Conservation (phyloP, 2,329 filamentous ascomycete genomes). For the Byssothecium circinans region DNA sequence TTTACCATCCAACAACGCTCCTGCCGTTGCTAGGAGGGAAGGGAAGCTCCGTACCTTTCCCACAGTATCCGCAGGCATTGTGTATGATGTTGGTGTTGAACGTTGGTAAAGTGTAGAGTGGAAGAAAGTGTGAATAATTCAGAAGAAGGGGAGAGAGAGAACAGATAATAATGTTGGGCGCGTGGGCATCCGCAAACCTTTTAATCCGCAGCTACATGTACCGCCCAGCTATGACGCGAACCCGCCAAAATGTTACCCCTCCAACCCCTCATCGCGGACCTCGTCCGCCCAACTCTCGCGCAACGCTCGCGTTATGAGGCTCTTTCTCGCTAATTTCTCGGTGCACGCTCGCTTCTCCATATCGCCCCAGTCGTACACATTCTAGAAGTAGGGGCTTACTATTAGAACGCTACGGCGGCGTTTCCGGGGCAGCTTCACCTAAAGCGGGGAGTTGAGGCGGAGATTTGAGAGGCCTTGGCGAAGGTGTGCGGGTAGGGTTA, state of each 20-base stretch:
- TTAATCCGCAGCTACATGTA: constrained; percentile 2
- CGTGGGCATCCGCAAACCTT: constrained; percentile 27
- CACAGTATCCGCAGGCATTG: constrained; percentile 57
- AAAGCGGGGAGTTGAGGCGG: constrained; percentile 3
- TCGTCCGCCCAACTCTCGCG: constrained; percentile 24
- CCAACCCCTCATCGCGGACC: constrained; percentile 18
- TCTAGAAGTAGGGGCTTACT: too few species aligned
- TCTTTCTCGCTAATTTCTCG: constrained; percentile 28
- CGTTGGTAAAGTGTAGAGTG: constrained; percentile 1
- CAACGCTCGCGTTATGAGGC: constrained; percentile 28
- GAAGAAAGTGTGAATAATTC: constrained; percentile 12
- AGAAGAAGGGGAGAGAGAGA: background rate
- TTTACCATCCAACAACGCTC: constrained; percentile 9
- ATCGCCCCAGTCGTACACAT: background rate
- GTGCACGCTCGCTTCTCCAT: constrained; percentile 5
- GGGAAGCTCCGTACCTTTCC: constrained; percentile 52
- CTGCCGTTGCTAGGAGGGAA: constrained; percentile 6
- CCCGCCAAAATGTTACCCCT: constrained; percentile 21
- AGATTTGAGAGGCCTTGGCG: constrained; percentile 10
- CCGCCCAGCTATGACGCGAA: too few species aligned
- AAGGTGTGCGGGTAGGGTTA: constrained; percentile 10
- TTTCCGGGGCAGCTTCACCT: constrained; percentile 8
- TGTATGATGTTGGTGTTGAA: constrained; percentile 22
- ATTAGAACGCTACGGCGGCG: too few species aligned
- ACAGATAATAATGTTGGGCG: constrained; percentile 5